Percentiles rank a stretch among this genome's conserved stretches.
Conservation (phyloP, 2,329 filamentous ascomycete genomes). For the Sporothrix brasiliensis region DNA sequence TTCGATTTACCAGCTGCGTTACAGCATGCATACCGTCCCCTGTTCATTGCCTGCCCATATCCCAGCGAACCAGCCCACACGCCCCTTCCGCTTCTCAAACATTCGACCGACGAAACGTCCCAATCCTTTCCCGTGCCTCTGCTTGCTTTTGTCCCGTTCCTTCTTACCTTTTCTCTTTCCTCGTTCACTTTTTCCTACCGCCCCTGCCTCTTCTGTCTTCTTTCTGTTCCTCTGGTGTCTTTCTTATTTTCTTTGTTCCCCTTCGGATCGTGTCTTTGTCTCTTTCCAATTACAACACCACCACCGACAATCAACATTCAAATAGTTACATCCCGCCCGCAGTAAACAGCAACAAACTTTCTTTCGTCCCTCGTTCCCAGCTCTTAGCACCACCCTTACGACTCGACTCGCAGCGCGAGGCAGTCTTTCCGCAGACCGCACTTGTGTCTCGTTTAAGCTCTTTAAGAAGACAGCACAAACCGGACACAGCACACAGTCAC, state of each 20-base stretch:
- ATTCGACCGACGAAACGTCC: conserved; percentile 28
- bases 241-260: background rate
- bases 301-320: background rate
- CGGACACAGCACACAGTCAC: background rate
- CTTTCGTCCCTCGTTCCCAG: background rate
- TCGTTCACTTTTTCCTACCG: conserved; percentile 28
- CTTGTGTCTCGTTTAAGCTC: background rate
- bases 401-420: conserved; percentile 22
- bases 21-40: conserved; percentile 17
- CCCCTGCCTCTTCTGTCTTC: conserved; percentile 36
- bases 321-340: background rate
- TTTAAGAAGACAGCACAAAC: background rate
- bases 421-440: background rate
- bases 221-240: conserved; percentile 23
- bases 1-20: conserved; percentile 19
- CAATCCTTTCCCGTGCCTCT: conserved; percentile 10
- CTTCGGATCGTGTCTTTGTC: background rate
- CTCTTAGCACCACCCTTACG: background rate
- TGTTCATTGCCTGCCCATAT: conserved; percentile 2
- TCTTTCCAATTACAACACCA: conserved; percentile 11
- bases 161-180: conserved; percentile 10
- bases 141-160: conserved; percentile 20
- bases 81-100: conserved; percentile 30
- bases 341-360: background rate
- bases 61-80: conserved; percentile 26